Percentiles rank a stretch among this genome's conserved stretches.
These are phyloP conservation scores for Salvia hispanica DNA, from an alignment of 257 asterid species.

Conservation along the genomic window DNA sequence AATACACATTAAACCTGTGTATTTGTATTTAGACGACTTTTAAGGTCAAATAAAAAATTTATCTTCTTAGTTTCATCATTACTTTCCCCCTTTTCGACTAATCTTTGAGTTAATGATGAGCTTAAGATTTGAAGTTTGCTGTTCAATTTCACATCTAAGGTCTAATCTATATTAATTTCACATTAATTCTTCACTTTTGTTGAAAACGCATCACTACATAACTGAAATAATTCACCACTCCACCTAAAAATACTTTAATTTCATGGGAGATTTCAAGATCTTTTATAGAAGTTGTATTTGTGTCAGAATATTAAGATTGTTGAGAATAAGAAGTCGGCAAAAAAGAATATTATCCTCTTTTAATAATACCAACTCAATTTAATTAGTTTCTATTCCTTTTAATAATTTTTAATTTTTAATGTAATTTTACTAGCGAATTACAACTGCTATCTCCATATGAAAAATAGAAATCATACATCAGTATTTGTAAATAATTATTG, in stretches of 20 bases:
- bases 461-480: not conserved
- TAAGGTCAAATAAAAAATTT: not conserved
- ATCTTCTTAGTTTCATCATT: conserved; percentile 32
- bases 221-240: conserved; percentile 20
- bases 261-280: not conserved
- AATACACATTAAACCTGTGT: not conserved
- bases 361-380: too few relatives aligned
- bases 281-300: not conserved
- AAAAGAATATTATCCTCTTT: too few relatives aligned
- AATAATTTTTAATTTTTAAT: too few relatives aligned
- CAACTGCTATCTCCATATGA: not conserved
- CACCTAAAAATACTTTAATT: not conserved
- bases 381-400: too few relatives aligned
- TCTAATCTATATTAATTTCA: not conserved
- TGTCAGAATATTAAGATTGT: too few relatives aligned
- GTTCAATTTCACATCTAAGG: conserved; percentile 24
- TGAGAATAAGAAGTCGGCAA: too few relatives aligned
- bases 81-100: conserved; percentile 19
- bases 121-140: conserved; percentile 8
- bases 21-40: conserved; percentile 11
- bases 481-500: too few relatives aligned
- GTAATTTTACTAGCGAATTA: too few relatives aligned
- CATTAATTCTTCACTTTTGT: not conserved
- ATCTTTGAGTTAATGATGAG: conserved; percentile 37
- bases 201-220: not conserved